These are phyloP conservation scores for Saturnispora silvae DNA, from an alignment of 805 yeast genomes.

Conservation along the genomic window DNA sequence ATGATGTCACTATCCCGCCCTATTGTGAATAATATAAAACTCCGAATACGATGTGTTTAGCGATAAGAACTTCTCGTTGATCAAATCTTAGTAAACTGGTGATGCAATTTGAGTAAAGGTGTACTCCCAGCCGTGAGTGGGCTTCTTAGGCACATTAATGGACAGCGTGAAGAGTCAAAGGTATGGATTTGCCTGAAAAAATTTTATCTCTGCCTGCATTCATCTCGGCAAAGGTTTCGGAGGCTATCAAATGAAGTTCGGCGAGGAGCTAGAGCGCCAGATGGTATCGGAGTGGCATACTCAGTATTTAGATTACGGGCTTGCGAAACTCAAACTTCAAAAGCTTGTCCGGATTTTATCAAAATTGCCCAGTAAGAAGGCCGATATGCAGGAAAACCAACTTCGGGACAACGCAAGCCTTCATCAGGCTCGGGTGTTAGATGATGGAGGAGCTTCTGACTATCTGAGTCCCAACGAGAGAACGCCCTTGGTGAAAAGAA, in stretches of 20 bases:
- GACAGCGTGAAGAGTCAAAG: no score
- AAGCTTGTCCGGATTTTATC: slow-evolving; percentile 11
- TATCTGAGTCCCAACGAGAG: background rate
- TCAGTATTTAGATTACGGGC: slow-evolving; percentile 63
- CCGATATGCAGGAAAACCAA: background rate
- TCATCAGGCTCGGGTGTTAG: background rate
- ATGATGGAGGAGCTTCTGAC: slow-evolving; percentile 3
- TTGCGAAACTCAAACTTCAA: slow-evolving; percentile 31
- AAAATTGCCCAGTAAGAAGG: background rate
- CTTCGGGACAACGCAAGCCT: background rate
- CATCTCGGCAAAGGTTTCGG: no score
- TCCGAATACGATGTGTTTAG: no score
- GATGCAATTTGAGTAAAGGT: no score
- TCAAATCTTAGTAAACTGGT: no score
- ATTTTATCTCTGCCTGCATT: no score
- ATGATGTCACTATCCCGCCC: no score
- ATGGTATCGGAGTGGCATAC: slow-evolving; percentile 85
- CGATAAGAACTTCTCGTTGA: no score
- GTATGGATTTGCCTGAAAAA: no score
- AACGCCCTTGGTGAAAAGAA: slow-evolving; percentile 10
- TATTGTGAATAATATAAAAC: no score
- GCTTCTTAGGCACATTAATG: no score
- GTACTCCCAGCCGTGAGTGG: no score
- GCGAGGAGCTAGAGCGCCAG: slow-evolving; percentile 53
- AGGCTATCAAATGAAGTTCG: slow-evolving; percentile 79